Percentiles rank a stretch among this genome's conserved stretches.
phyloP scores from a whole-genome alignment of 2,329 filamentous ascomycete genomes.

The Colletotrichum sp. region DNA sequence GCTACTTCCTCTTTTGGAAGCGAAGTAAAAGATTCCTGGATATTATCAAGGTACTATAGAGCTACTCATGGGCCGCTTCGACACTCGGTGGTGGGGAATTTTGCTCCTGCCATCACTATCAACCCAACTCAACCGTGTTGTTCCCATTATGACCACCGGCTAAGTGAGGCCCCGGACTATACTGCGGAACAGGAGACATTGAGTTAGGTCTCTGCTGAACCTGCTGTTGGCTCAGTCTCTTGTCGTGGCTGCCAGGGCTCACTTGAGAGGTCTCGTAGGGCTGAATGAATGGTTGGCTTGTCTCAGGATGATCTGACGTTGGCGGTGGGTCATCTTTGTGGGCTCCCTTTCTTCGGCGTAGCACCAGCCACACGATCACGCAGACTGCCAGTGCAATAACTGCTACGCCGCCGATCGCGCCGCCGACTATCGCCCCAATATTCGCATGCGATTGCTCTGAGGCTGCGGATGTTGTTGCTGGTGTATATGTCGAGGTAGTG shows the following conservation, averaged over 20 bases:
- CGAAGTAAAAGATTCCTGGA: not conserved
- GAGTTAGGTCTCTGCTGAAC: not conserved
- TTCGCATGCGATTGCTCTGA: not conserved
- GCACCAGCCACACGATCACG: not conserved
- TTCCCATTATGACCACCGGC: not conserved
- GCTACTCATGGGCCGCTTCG: no score
- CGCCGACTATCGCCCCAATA: fast-evolving
- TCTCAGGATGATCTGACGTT: fast-evolving
- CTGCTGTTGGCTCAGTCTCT: not conserved
- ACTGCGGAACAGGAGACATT: not conserved
- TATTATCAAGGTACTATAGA: no score
- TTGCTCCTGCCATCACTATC: no score
- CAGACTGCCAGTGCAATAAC: not conserved
- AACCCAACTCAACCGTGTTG: not conserved
- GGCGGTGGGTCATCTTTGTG: fast-evolving
- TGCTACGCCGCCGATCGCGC: not conserved
- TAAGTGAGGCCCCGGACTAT: not conserved
- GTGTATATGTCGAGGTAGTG: not conserved
- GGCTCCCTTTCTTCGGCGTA: not conserved
- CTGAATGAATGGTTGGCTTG: not conserved
- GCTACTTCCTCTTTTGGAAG: not conserved
- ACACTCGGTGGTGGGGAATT: no score
- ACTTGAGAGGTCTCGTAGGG: not conserved
- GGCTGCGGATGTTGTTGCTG: not conserved
- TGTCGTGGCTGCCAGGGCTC: not conserved